Percentiles rank a stretch among this genome's conserved stretches.
Evolutionary conservation across 495 filamentous ascomycete species (phyloP).

Genomic region (Thozetella sp.): DNA sequence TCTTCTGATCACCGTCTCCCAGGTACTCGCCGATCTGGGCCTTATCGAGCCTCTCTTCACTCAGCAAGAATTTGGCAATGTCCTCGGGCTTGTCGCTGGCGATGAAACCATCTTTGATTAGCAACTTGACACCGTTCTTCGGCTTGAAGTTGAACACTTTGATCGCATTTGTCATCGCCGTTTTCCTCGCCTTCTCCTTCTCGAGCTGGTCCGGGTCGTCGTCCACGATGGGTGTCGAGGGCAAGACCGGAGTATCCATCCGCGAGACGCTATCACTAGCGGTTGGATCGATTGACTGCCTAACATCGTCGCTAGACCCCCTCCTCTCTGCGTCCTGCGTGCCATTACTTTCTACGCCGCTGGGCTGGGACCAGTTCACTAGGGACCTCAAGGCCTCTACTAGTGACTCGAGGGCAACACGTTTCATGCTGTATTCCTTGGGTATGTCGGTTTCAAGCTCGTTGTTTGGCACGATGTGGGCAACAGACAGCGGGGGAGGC

Average conservation of each 20-base stretch:
- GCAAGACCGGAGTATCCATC: slow-evolving; percentile 64
- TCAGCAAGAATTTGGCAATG: slow-evolving; percentile 81
- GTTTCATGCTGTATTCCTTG: slow-evolving; percentile 84
- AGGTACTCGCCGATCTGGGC: slow-evolving; percentile 91
- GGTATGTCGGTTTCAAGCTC: slow-evolving; percentile 72
- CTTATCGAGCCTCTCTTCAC: slow-evolving; percentile 80
- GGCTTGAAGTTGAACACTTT: slow-evolving; percentile 98
- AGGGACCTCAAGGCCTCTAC: slow-evolving; percentile 87
- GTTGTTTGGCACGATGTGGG: slow-evolving; percentile 61
- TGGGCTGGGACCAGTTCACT: slow-evolving; percentile 88
- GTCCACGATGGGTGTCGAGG: slow-evolving; percentile 75
- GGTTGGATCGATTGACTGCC: slow-evolving; percentile 78
- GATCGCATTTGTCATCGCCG: slow-evolving; percentile 83
- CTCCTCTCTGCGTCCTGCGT: slow-evolving; percentile 55
- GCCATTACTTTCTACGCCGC: slow-evolving; percentile 61
- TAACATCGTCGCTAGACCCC: slow-evolving; percentile 71
- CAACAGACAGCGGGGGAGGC: slow-evolving; percentile 81
- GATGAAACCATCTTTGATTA: slow-evolving; percentile 87
- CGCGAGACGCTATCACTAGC: slow-evolving; percentile 46
- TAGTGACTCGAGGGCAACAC: slow-evolving; percentile 82
- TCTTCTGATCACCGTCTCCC: slow-evolving; percentile 88
- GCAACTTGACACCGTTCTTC: slow-evolving; percentile 85
- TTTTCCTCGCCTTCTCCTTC: slow-evolving; percentile 91
- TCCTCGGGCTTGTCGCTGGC: slow-evolving; percentile 72
- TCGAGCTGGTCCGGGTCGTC: slow-evolving; percentile 93